Percentiles rank a stretch among this genome's conserved stretches.
Conservation (phyloP, 345 rosid species). For the Citrus unshiu region DNA sequence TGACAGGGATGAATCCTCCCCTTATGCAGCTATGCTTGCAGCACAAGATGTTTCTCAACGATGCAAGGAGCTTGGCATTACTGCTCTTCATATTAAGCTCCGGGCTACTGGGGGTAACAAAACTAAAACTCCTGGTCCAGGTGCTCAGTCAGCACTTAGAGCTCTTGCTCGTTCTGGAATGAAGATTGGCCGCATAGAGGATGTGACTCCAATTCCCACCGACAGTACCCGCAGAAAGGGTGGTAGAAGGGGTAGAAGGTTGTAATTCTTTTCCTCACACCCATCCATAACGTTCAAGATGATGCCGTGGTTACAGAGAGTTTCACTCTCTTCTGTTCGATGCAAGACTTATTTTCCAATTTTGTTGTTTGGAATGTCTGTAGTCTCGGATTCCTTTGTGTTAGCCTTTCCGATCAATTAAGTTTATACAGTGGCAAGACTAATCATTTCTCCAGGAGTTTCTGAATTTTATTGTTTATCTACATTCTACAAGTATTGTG, state of each 20-base stretch:
- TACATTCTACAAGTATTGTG: neutral
- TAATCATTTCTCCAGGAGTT: neutral
- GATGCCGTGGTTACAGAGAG: constrained; percentile 9
- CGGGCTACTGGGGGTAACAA: constrained; percentile 84
- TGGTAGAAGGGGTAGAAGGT: constrained; percentile 90
- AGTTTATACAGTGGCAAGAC: neutral
- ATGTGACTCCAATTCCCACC: constrained; percentile 87
- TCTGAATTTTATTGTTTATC: neutral
- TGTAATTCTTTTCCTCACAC: constrained; percentile 28
- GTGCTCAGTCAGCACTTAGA: constrained; percentile 88
- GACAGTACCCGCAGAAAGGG: constrained; percentile 95
- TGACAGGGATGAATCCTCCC: constrained; percentile 91
- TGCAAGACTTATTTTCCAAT: neutral
- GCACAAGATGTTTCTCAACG: constrained; percentile 81
- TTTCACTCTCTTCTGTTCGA: neutral
- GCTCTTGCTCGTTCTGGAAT: constrained; percentile 96
- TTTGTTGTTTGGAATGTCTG: constrained; percentile 7
- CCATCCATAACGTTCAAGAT: constrained; percentile 6
- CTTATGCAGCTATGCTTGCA: constrained; percentile 93
- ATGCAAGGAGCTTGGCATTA: constrained; percentile 88
- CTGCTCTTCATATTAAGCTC: constrained; percentile 80
- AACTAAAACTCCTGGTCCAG: constrained; percentile 86
- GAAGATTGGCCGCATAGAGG: constrained; percentile 97
- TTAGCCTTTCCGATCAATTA: neutral
- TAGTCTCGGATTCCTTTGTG: constrained; percentile 15